These are phyloP conservation scores for Adenanthera pavonina DNA, from an alignment of 306 rosid genomes.

Conservation along the genomic window DNA sequence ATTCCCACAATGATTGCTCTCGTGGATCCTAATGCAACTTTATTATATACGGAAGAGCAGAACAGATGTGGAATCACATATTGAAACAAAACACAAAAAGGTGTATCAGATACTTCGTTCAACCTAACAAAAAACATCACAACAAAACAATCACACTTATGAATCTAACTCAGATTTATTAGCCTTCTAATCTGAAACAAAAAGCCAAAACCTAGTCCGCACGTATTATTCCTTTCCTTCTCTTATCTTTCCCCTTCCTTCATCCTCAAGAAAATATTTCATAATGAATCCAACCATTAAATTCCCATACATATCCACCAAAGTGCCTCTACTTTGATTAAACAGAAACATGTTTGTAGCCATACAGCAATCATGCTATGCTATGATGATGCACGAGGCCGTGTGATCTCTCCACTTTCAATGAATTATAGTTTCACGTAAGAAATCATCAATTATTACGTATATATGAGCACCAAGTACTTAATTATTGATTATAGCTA, in stretches of 20 bases:
- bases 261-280: slow-evolving; percentile 60
- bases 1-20: slow-evolving; percentile 83
- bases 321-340: slow-evolving; percentile 15
- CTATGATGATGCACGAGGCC: slow-evolving; percentile 53
- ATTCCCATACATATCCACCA: slow-evolving; percentile 34
- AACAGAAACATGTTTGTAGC: slow-evolving; percentile 31
- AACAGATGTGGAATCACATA: slow-evolving; percentile 11
- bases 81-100: slow-evolving; percentile 43
- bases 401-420: slow-evolving; percentile 40
- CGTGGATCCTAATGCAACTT: slow-evolving; percentile 68
- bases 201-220: not conserved
- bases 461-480: slow-evolving; percentile 33
- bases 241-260: slow-evolving; percentile 52
- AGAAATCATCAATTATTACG: slow-evolving; percentile 38
- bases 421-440: slow-evolving; percentile 33
- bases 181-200: slow-evolving; percentile 20
- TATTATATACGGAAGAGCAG: slow-evolving; percentile 41
- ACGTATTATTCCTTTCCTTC: not conserved
- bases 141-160: slow-evolving; percentile 39
- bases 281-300: slow-evolving; percentile 45
- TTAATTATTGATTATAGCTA: too few relatives aligned
- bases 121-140: slow-evolving; percentile 40
- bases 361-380: slow-evolving; percentile 48
- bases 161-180: slow-evolving; percentile 47
- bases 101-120: slow-evolving; percentile 43